These are phyloP conservation scores for Trapa bicornis DNA, from an alignment of 345 rosid species.

Conservation along the genomic window DNA sequence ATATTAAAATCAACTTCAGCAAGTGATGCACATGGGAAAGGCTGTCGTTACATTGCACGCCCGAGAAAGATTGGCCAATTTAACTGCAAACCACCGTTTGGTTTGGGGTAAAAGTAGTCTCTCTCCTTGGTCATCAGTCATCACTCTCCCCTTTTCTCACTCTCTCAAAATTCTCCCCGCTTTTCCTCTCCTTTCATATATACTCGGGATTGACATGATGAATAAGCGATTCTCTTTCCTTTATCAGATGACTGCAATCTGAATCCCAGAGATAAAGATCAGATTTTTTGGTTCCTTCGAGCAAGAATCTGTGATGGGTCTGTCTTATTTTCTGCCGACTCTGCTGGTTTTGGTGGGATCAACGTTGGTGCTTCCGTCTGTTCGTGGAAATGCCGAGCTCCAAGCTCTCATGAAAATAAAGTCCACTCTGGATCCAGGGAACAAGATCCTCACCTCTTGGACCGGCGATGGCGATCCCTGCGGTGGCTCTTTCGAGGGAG, in stretches of 20 bases:
- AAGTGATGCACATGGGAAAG: too few relatives aligned
- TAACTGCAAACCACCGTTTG: too few relatives aligned
- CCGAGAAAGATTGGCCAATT: too few relatives aligned
- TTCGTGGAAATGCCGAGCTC: slow-evolving; percentile 53
- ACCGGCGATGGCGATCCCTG: slow-evolving; percentile 51
- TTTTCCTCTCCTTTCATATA: too few relatives aligned
- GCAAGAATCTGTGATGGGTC: slow-evolving; percentile 23
- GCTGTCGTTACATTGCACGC: too few relatives aligned
- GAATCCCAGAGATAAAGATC: neutral
- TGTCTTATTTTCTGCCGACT: slow-evolving; percentile 16
- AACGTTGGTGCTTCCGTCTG: slow-evolving; percentile 6
- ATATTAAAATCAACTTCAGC: too few relatives aligned
- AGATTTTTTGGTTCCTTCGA: neutral
- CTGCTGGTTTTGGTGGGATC: slow-evolving; percentile 17
- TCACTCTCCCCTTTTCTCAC: too few relatives aligned
- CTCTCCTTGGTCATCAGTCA: too few relatives aligned
- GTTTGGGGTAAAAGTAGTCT: too few relatives aligned
- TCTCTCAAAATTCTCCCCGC: too few relatives aligned
- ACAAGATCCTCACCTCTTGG: slow-evolving; percentile 61
- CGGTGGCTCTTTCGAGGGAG: slow-evolving; percentile 63
- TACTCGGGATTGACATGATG: neutral
- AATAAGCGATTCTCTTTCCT: neutral
- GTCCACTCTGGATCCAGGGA: slow-evolving; percentile 67
- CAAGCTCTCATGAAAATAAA: slow-evolving; percentile 66
- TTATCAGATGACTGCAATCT: neutral